phyloP scores from a whole-genome alignment of 2,329 filamentous ascomycete genomes.

The Leptographium wingfieldii region DNA sequence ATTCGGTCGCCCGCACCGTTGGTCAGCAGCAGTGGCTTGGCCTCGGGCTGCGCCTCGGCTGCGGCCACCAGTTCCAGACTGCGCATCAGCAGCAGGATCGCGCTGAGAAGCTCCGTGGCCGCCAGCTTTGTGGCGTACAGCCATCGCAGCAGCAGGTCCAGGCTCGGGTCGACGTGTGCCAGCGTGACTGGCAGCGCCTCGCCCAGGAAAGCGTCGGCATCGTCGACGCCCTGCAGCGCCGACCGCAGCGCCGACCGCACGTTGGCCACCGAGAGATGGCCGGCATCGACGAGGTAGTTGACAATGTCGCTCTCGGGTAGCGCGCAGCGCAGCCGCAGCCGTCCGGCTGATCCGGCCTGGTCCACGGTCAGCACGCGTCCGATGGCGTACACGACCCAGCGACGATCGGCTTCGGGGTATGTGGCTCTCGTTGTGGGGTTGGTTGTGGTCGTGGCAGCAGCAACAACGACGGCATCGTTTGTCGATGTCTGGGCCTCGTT shows the following conservation, averaged over 20 bases:
- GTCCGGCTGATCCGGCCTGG: slow-evolving; percentile 2
- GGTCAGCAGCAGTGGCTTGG: slow-evolving; percentile 18
- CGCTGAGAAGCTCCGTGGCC: slow-evolving; percentile 51
- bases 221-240: slow-evolving; percentile 23
- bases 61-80: slow-evolving; percentile 50
- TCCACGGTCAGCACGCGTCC: slow-evolving; percentile 37
- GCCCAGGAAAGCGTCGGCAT: slow-evolving; percentile 35
- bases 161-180: slow-evolving; percentile 52
- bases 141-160: slow-evolving; percentile 53
- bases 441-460: background rate
- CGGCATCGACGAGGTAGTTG: slow-evolving; percentile 46
- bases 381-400: slow-evolving; percentile 53
- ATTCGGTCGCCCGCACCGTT: slow-evolving; percentile 20
- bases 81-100: slow-evolving; percentile 53
- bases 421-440: background rate
- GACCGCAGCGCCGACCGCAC: slow-evolving; percentile 43
- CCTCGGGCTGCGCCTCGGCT: slow-evolving; percentile 19
- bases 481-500: slow-evolving; percentile 10
- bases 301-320: slow-evolving; percentile 41
- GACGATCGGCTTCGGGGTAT: slow-evolving; percentile 47
- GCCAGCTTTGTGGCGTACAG: slow-evolving; percentile 53
- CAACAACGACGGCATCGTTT: background rate
- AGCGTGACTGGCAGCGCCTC: slow-evolving; percentile 51
- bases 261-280: slow-evolving; percentile 48
- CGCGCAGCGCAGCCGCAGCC: slow-evolving; percentile 23